A percentile compares a stretch with the other conserved stretches of the same genome.
These are phyloP conservation scores for Hansenula lynferdii DNA, from an alignment of 1,139 yeast species.

Conservation along the genomic window DNA sequence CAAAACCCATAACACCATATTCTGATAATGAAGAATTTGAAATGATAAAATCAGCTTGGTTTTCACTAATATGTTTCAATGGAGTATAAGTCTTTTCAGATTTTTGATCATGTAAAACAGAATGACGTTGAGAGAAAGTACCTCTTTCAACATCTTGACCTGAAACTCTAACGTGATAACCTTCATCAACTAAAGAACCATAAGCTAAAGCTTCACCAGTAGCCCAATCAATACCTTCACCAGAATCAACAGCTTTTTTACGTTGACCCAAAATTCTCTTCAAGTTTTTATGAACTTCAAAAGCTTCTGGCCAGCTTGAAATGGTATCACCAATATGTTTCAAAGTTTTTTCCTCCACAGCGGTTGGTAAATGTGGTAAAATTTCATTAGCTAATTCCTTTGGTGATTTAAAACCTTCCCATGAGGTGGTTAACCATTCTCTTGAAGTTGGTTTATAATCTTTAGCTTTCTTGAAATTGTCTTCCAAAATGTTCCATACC, in stretches of 20 bases:
- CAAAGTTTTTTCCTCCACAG: slow-evolving; percentile 66
- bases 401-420: slow-evolving; percentile 99
- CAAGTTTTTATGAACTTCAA: slow-evolving; percentile 91
- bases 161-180: slow-evolving; percentile 93
- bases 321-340: slow-evolving; percentile 75
- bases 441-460: slow-evolving; percentile 89
- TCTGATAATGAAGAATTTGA: slow-evolving; percentile 97
- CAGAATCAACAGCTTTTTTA: slow-evolving; percentile 80
- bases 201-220: slow-evolving; percentile 99
- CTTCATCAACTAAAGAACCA: slow-evolving; percentile 89
- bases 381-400: slow-evolving; percentile 94
- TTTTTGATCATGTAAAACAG: slow-evolving; percentile 94
- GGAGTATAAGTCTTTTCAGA: slow-evolving; percentile 84
- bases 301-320: slow-evolving; percentile 83
- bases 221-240: slow-evolving; percentile 98
- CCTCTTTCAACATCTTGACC: slow-evolving; percentile 99
- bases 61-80: slow-evolving; percentile 68
- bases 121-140: slow-evolving; percentile 99
- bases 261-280: slow-evolving; percentile 90
- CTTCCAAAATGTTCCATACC: slow-evolving; percentile 96
- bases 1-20: slow-evolving; percentile 99
- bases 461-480: slow-evolving; percentile 79
- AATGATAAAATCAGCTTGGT: slow-evolving; percentile 84
- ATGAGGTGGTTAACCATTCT: slow-evolving; percentile 98
- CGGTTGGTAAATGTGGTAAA: slow-evolving; percentile 95